phyloP scores from a whole-genome alignment of 495 filamentous ascomycete genomes.

The Penicillium atrosanguineum region DNA sequence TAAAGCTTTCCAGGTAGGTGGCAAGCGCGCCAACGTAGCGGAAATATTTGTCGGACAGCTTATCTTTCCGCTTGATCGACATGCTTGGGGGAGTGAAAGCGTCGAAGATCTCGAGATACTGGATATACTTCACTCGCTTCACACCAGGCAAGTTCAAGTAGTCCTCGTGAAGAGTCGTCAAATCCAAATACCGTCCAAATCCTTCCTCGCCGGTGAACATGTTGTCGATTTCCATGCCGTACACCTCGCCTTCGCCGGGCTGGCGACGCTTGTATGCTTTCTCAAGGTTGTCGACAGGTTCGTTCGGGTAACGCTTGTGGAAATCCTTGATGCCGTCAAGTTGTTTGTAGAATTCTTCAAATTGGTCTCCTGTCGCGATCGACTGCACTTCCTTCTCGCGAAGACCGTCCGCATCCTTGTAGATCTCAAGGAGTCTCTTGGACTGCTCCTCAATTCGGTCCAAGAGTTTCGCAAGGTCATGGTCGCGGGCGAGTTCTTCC shows the following conservation, averaged over 20 bases:
- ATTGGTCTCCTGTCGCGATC: slow-evolving; percentile 82
- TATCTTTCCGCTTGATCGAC: slow-evolving; percentile 71
- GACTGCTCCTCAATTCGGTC: slow-evolving; percentile 84
- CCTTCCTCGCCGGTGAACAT: slow-evolving; percentile 96
- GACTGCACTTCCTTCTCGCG: slow-evolving; percentile 77
- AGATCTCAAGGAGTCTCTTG: slow-evolving; percentile 73
- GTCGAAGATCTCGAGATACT: slow-evolving; percentile 90
- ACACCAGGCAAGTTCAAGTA: slow-evolving; percentile 86
- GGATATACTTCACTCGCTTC: slow-evolving; percentile 80
- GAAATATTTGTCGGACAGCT: slow-evolving; percentile 89
- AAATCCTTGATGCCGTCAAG: slow-evolving; percentile 77
- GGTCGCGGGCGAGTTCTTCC: slow-evolving; percentile 80
- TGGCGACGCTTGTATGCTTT: slow-evolving; percentile 78
- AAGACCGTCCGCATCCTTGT: slow-evolving; percentile 70
- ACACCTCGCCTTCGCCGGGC: slow-evolving; percentile 61
- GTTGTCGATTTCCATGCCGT: slow-evolving; percentile 68
- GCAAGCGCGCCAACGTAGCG: slow-evolving; percentile 77
- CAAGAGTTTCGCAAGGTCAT: slow-evolving; percentile 85
- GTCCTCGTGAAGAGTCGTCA: slow-evolving; percentile 77
- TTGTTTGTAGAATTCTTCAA: slow-evolving; percentile 90
- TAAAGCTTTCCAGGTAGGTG: slow-evolving; percentile 80
- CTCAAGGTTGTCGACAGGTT: slow-evolving; percentile 93
- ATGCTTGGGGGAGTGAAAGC: slow-evolving; percentile 70
- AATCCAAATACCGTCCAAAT: slow-evolving; percentile 85
- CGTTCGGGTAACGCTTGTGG: slow-evolving; percentile 87